Conservation (phyloP, 495 filamentous ascomycete genomes). For the Penicillium malachiteum region DNA sequence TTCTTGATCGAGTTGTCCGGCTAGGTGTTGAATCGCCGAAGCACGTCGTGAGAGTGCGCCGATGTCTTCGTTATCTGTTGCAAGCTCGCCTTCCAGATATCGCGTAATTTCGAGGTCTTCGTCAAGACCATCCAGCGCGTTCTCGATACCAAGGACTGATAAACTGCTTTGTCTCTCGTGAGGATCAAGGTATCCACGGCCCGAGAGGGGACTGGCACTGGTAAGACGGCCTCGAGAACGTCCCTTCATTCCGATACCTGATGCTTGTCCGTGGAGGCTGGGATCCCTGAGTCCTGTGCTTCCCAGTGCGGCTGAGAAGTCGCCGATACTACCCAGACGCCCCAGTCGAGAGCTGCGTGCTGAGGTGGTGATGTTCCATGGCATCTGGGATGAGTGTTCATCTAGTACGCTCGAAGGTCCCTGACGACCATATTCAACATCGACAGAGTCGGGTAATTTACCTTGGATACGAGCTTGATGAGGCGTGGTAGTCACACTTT, state of each 20-base stretch:
- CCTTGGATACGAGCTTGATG: background rate
- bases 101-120: slow-evolving; percentile 41
- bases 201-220: slow-evolving; percentile 60
- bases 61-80: slow-evolving; percentile 40
- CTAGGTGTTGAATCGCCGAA: slow-evolving; percentile 39
- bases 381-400: slow-evolving; percentile 60
- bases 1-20: slow-evolving; percentile 55
- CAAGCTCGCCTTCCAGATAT: slow-evolving; percentile 36
- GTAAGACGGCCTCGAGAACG: slow-evolving; percentile 42
- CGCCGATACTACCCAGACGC: slow-evolving; percentile 53
- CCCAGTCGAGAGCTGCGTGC: slow-evolving; percentile 53
- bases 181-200: slow-evolving; percentile 48
- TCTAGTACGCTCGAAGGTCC: slow-evolving; percentile 57
- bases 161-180: slow-evolving; percentile 35
- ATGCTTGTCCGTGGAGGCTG: slow-evolving; percentile 10
- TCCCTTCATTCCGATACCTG: no score
- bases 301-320: slow-evolving; percentile 36
- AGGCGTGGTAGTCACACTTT: slow-evolving; percentile 14
- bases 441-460: slow-evolving; percentile 31
- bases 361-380: slow-evolving; percentile 69
- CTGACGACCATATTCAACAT: slow-evolving; percentile 61
- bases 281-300: slow-evolving; percentile 34
- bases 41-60: slow-evolving; percentile 44
- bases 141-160: slow-evolving; percentile 25
- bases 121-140: slow-evolving; percentile 31